Conservation (phyloP, 116 monocot species). For the Papilionanthe hybrid region DNA sequence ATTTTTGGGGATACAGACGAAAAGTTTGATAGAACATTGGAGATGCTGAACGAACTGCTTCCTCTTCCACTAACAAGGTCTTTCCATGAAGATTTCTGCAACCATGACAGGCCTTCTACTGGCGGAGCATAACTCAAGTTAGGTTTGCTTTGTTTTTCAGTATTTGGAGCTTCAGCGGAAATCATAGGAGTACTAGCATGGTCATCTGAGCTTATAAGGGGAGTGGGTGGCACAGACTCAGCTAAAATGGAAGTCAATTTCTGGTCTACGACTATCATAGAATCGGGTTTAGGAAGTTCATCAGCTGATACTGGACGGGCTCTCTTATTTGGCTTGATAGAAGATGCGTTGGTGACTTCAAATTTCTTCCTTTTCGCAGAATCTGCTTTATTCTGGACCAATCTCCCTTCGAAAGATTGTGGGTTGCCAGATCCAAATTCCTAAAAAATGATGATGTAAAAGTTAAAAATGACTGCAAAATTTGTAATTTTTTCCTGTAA, state of each 20-base stretch:
- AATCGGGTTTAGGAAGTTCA: conserved; percentile 6
- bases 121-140: neutral
- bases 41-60: conserved; percentile 46
- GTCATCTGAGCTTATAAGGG: neutral
- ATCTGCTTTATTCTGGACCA: conserved; percentile 5
- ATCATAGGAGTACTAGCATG: neutral
- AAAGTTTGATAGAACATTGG: neutral
- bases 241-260: conserved; percentile 2
- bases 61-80: conserved; percentile 45
- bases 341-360: conserved; percentile 13
- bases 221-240: neutral
- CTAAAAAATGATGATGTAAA: conserved; percentile 15
- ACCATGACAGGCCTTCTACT: conserved; percentile 37
- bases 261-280: neutral
- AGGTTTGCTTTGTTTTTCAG: too few relatives aligned
- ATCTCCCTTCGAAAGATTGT: neutral
- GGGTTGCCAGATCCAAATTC: conserved; percentile 14
- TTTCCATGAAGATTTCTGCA: conserved; percentile 86
- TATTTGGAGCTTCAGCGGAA: neutral
- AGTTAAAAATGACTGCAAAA: neutral
- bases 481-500: too few relatives aligned
- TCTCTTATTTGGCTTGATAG: conserved; percentile 1
- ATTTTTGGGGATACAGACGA: neutral
- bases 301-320: neutral
- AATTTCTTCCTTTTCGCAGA: conserved; percentile 30